phyloP scores from a whole-genome alignment of 2,329 filamentous ascomycete species.

The Calonectria hawksworthii region DNA sequence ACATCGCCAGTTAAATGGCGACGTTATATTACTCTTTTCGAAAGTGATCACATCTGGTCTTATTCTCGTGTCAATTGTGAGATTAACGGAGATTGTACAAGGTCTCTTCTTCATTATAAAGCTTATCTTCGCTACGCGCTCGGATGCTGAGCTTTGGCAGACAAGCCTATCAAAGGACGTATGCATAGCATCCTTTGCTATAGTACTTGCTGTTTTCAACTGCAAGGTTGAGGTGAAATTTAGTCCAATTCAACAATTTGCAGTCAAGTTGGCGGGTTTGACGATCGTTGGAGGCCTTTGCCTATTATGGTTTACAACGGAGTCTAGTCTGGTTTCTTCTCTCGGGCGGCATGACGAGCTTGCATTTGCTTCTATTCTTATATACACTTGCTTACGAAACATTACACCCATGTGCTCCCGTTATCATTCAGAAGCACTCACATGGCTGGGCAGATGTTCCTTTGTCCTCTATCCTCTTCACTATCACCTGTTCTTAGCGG shows the following conservation, averaged over 20 bases:
- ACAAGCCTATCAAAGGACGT: constrained; percentile 66
- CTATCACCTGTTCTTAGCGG: constrained; percentile 70
- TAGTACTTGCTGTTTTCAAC: constrained; percentile 55
- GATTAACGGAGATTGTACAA: constrained; percentile 29
- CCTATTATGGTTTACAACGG: background rate
- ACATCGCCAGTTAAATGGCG: constrained; percentile 55
- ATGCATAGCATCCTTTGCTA: constrained; percentile 69
- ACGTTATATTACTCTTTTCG: constrained; percentile 56
- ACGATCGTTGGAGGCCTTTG: constrained; percentile 46
- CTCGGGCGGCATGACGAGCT: constrained; percentile 47
- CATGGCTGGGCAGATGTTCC: constrained; percentile 68
- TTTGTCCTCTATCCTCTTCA: constrained; percentile 73
- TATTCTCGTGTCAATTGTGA: constrained; percentile 48
- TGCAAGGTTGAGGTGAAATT: constrained; percentile 39
- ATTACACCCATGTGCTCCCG: constrained; percentile 34
- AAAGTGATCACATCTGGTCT: constrained; percentile 63
- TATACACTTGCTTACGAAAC: constrained; percentile 68
- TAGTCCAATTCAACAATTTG: constrained; percentile 22
- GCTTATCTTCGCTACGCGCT: constrained; percentile 59
- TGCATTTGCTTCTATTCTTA: constrained; percentile 66
- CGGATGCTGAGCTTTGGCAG: constrained; percentile 63
- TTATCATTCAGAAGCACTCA: constrained; percentile 55
- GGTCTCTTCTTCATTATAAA: constrained; percentile 48
- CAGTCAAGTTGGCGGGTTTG: constrained; percentile 46
- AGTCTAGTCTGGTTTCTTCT: background rate